phyloP scores from a whole-genome alignment of 805 yeast genomes.

The Saccharomyces cerevisiae region DNA sequence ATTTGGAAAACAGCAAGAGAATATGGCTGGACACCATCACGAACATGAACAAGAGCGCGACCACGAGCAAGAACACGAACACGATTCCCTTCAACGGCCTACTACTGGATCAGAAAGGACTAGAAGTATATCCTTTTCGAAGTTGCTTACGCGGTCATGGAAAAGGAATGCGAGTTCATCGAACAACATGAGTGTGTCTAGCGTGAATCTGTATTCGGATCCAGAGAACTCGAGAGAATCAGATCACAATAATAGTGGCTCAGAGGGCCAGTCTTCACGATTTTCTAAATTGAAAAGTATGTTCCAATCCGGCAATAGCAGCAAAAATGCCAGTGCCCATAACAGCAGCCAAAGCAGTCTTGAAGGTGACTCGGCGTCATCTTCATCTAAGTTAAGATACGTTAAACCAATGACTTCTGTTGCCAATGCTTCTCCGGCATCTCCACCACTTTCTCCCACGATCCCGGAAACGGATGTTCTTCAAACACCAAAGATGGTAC shows the following conservation, averaged over 20 bases:
- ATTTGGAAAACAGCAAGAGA: background rate
- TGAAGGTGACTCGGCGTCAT: background rate
- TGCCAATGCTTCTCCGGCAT: constrained; percentile 2
- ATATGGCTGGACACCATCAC: background rate
- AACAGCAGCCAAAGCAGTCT: background rate
- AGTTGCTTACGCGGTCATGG: constrained; percentile 12
- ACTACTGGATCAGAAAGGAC: constrained; percentile 13
- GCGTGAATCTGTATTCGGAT: background rate
- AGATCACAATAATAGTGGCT: background rate
- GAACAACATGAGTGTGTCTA: background rate
- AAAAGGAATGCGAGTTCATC: constrained; percentile 1
- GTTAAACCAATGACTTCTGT: constrained; percentile 1
- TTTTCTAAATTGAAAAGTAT: constrained; percentile 18
- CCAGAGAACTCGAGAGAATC: background rate
- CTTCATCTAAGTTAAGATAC: background rate
- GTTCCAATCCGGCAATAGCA: constrained; percentile 11
- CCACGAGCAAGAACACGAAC: background rate
- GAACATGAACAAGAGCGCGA: background rate
- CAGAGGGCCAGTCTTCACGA: constrained; percentile 11
- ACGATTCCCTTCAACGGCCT: constrained; percentile 4
- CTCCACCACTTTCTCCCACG: background rate
- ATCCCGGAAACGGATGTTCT: background rate
- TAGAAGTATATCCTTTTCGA: constrained; percentile 22
- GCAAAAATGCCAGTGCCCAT: background rate
- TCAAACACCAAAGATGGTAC: background rate